Evolutionary conservation across 1,284 basidiomycete species (phyloP), one percentile per base, ranked within the genome.

Genomic region (Kwoniella shivajii): DNA sequence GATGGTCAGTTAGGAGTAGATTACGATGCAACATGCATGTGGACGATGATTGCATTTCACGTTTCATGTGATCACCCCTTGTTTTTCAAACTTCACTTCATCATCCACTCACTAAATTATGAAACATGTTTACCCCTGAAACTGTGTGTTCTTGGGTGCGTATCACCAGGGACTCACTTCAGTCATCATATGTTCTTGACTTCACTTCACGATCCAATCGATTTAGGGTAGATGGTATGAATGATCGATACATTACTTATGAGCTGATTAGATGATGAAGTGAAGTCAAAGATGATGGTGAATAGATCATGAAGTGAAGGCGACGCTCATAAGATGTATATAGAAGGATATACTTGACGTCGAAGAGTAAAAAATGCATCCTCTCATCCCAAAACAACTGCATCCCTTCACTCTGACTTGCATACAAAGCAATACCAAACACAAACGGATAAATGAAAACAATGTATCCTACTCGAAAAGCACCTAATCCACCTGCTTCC

Each of bases 391-490:
- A 11, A 47, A 22, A 47, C 45, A 37, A 54, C 52, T 14, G 33
- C 38, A 42, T 16, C 45, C 18, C 24, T 4, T 18, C 16, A 31
- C 30, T 31, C 39, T 36, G 18, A 50, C 37, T 33, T 9, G 10
- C 46, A 20, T 39, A 48, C 33, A 31, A 34, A 29, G 31, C 20
- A 47, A 30, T 39, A 33, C 26, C 26, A 42, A 29, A 31, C 26
- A n/a, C 36, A 36, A n/a, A 26, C 20, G n/a, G n/a, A n/a, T n/a
- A 20, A 39, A 29, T 37, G 46, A 18, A 20, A 22, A 54, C 47
- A 30, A 57, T 63, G 55, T 61, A 59, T 51, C 55, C 52, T 26
- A 52, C 58, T 34, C 50, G 64, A 33, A 50, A 62, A 49, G 62
- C 66, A 14, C 61, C 61, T 34, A 31, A 45, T 11, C 60, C 59